phyloP scores from a whole-genome alignment of 441 rosid genomes.

The Adansonia grandidieri region DNA sequence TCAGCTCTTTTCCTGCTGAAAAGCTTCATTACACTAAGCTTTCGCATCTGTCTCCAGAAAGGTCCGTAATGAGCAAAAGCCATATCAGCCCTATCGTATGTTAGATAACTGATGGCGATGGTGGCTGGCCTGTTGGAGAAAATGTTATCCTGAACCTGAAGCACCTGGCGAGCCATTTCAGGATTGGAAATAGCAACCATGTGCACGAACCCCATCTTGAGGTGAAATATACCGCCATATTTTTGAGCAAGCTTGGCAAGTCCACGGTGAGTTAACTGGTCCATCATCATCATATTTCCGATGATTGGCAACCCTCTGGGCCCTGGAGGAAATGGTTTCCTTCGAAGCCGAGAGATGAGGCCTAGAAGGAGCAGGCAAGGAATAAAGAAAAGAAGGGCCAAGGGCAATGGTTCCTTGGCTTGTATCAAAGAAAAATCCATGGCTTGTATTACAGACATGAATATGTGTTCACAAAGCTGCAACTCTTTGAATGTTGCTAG shows the following conservation, averaged over 20 bases:
- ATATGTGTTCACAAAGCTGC: slow-evolving; percentile 6
- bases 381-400: slow-evolving; percentile 37
- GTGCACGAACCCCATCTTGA: slow-evolving; percentile 76
- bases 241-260: slow-evolving; percentile 60
- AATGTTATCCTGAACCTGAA: slow-evolving; percentile 78
- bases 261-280: slow-evolving; percentile 89
- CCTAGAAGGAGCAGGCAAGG: slow-evolving; percentile 51
- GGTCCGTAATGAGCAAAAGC: slow-evolving; percentile 97
- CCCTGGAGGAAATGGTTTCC: slow-evolving; percentile 73
- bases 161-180: slow-evolving; percentile 74
- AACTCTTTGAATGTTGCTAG: slow-evolving; percentile 34
- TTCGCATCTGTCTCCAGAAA: slow-evolving; percentile 96
- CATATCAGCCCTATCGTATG: slow-evolving; percentile 90
- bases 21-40: slow-evolving; percentile 83
- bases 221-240: slow-evolving; percentile 80
- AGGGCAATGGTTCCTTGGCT: slow-evolving; percentile 38
- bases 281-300: slow-evolving; percentile 91
- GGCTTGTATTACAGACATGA: neutral
- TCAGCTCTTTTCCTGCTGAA: slow-evolving; percentile 93
- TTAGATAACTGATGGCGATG: slow-evolving; percentile 76
- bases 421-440: slow-evolving; percentile 50
- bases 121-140: slow-evolving; percentile 91
- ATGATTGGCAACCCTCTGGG: slow-evolving; percentile 83
- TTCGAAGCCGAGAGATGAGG: slow-evolving; percentile 38
- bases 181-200: slow-evolving; percentile 76